Evolutionary conservation across 1,284 basidiomycete genomes (phyloP).

Genomic region (Moesziomyces globuligerus): DNA sequence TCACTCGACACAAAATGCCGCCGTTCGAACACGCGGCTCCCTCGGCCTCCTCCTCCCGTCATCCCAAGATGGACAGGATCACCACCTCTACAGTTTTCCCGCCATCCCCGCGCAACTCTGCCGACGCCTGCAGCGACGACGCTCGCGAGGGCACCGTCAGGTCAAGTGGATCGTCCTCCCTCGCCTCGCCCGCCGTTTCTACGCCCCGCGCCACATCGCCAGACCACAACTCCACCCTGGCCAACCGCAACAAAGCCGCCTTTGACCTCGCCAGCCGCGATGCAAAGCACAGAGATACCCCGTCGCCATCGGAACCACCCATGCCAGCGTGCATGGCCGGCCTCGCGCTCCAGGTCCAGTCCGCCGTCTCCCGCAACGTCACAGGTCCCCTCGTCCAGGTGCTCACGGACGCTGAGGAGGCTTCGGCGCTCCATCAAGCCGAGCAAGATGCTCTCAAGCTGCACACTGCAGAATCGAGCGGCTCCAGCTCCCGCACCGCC

Average conservation of each 20-base stretch:
- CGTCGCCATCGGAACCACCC: conserved; percentile 11
- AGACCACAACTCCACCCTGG: conserved; percentile 2
- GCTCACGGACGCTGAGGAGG: conserved; percentile 32
- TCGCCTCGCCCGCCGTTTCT: conserved; percentile 31
- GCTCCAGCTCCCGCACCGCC: neutral
- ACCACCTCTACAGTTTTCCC: conserved; percentile 17
- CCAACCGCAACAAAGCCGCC: conserved; percentile 7
- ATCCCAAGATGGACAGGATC: conserved; percentile 21
- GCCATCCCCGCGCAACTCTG: conserved; percentile 17
- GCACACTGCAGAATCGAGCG: conserved; percentile 1
- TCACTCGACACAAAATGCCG: no score
- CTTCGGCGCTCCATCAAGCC: conserved; percentile 10
- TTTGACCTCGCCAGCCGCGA: conserved; percentile 11
- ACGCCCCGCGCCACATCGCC: conserved; percentile 39
- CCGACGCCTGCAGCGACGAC: conserved; percentile 9
- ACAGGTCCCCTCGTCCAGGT: conserved; percentile 43
- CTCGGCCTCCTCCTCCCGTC: conserved; percentile 5
- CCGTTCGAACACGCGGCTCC: no score
- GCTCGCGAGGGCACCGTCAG: conserved; percentile 1
- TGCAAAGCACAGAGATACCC: conserved; percentile 6
- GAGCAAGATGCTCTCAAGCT: neutral
- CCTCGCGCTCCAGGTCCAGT: conserved; percentile 39
- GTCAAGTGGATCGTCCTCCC: conserved; percentile 21
- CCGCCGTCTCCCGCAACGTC: conserved; percentile 41
- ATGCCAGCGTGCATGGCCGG: conserved; percentile 29